Base-by-base conservation (phyloP, 2,329 filamentous ascomycete species). In the Hysterium pulicare region DNA sequence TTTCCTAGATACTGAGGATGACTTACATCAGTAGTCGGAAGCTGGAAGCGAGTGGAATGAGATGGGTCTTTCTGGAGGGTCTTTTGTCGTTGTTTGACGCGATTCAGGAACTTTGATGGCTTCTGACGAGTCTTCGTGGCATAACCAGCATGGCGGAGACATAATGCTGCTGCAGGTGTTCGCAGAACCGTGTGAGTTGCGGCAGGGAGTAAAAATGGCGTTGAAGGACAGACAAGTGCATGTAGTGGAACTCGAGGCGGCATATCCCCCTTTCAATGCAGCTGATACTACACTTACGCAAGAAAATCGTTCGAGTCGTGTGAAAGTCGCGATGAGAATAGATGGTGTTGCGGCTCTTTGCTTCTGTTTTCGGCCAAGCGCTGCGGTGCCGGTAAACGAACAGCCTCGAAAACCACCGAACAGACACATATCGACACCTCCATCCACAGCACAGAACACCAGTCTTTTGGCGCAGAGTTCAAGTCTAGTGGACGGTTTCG, bases 141-240 rank as follows among this genome's bases (percentile, higher is more conserved):
- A 22, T 30, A 17, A 5, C 6, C 23, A 16, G 38, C 16, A 11
- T 41, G 31, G 6, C 6, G 7, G 17, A 20, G 38, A 17, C 11
- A 11, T 11, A 21, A 39, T 10, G n/a, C 21, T 24, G 37, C 15
- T 24, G 19, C 30, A 39, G 26, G 31, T n/a, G 10, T 39, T 20
- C 38, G 30, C 6, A 41, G 28, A 34, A 30, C 38, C 11, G n/a
- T 41, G 28, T 17, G 30, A 6, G 38, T 19, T 22, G 30, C 8
- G 21, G 34, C 11, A 11, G 63, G 64, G 3, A 54, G 56, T 24
- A 68, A 60, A 37, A 68, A 67, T 2, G 63, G 63, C 3, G 62
- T 53, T 19, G 56, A 62, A 1, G 63, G 64, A 36, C 61, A 66
- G 36, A 66, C 48, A 7, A 63, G 33, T 2, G 58, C 47, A 15